Evolutionary conservation across 2,329 filamentous ascomycete species (phyloP).

Genomic region (Pseudomassariella vexata): DNA sequence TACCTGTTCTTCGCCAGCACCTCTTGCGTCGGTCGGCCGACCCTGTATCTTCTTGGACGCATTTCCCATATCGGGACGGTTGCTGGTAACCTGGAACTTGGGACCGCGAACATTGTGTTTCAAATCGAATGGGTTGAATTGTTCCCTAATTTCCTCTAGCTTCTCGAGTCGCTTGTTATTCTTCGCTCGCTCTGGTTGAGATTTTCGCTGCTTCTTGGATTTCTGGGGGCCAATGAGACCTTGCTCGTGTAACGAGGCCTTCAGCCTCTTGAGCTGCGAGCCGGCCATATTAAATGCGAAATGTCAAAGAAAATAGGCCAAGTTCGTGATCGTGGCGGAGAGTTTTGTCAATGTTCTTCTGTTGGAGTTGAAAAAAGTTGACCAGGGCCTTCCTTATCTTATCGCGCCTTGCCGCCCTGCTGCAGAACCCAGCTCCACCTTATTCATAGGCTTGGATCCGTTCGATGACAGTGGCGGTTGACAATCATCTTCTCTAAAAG

Average conservation of each 20-base stretch:
- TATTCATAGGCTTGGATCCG: too few relatives aligned
- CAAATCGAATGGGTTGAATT: slow-evolving; percentile 97
- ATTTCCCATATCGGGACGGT: slow-evolving; percentile 46
- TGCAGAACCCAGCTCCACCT: too few relatives aligned
- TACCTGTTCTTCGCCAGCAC: slow-evolving; percentile 79
- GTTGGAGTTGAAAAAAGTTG: too few relatives aligned
- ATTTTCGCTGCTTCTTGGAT: slow-evolving; percentile 89
- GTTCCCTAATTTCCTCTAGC: slow-evolving; percentile 81
- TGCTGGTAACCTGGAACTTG: slow-evolving; percentile 81
- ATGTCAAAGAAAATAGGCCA: too few relatives aligned
- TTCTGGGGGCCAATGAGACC: slow-evolving; percentile 87
- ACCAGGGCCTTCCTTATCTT: too few relatives aligned
- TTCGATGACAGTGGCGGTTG: too few relatives aligned
- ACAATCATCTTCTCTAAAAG: too few relatives aligned
- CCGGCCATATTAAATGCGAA: slow-evolving; percentile 64
- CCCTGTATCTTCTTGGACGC: slow-evolving; percentile 58
- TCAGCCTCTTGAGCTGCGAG: slow-evolving; percentile 94
- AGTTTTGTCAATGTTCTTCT: too few relatives aligned
- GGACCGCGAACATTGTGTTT: slow-evolving; percentile 71
- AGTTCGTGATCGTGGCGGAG: too few relatives aligned
- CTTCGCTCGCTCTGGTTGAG: slow-evolving; percentile 58
- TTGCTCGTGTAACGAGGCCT: slow-evolving; percentile 81
- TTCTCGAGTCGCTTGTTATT: slow-evolving; percentile 72
- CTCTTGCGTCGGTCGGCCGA: slow-evolving; percentile 78
- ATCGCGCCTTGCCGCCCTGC: too few relatives aligned